Base-by-base conservation (phyloP, 768 basidiomycete genomes). In the Suillus decipiens region DNA sequence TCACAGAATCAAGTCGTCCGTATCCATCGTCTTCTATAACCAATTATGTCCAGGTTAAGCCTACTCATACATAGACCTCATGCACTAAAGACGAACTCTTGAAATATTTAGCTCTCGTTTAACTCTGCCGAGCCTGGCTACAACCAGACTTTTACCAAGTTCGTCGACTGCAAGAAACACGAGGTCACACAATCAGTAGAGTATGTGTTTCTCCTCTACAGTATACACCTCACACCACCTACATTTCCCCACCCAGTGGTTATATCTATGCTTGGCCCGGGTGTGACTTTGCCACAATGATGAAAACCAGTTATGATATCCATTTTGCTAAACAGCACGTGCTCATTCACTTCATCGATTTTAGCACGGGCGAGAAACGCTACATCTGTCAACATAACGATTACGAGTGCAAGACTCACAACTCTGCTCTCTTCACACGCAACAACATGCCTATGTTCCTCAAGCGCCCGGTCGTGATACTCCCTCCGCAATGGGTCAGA, bases 391-490 rank as follows among this genome's bases (percentile, higher is more conserved):
- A 31, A 15, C 37, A 62, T 9, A 34, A 34, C 6, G 43, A 5
- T 24, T 62, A 74, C 45, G 37, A 61, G 14, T 75, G 63, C 55
- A 63, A 41, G 37, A 74, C 72, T 1, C 22, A 62, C 2, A 70
- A 74, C 47, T 70, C 74, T 15, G 70, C 73, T 0, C 61, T 67
- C 34, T 47, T 76, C 9, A 64, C 73, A 10, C 72, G 62, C 56
- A 55, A 19, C 11, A 19, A 9, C 74, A 76, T 19, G 68, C 61
- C 1, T 66, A 74, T 39, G 22, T 67, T 8, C 69, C 74, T 57
- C 39, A 11, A 19, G 24, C 56, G 17, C 55, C 37, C 10, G 39
- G 28, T 57, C 37, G 39, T 24, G 56, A 10, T 28, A 17, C 17
- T 1, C 5, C 24, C 17, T 3, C 24, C 17, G 24, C 17, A 28